Conservation (phyloP, 1,139 yeast species). For the Hansenula anomala region DNA sequence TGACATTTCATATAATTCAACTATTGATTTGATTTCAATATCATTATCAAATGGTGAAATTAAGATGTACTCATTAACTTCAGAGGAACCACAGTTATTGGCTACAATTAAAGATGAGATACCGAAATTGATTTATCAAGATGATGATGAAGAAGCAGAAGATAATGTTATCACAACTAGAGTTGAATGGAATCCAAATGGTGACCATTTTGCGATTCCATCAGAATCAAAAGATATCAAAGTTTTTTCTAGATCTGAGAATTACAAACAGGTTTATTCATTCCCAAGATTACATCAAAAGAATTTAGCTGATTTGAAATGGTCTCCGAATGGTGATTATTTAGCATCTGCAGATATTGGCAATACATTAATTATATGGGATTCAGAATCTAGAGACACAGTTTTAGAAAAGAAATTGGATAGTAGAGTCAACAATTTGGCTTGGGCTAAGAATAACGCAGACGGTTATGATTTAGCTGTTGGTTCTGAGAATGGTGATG, state of each 20-base stretch:
- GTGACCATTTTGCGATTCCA: constrained; percentile 59
- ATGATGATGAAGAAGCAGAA: constrained; percentile 24
- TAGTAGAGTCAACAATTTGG: constrained; percentile 25
- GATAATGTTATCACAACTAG: constrained; percentile 35
- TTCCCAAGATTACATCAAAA: constrained; percentile 28
- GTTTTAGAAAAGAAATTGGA: constrained; percentile 22
- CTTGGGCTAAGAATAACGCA: constrained; percentile 25
- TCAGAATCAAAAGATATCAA: constrained; percentile 33
- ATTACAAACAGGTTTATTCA: constrained; percentile 19
- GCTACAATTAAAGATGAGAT: constrained; percentile 40
- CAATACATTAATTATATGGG: constrained; percentile 54
- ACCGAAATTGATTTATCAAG: constrained; percentile 24
- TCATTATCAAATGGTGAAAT: constrained; percentile 67
- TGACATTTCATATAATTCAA: constrained; percentile 56
- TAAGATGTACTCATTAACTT: constrained; percentile 56
- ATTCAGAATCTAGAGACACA: constrained; percentile 30
- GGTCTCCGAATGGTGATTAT: constrained; percentile 57
- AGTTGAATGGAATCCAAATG: constrained; percentile 59
- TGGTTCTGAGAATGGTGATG: constrained; percentile 54
- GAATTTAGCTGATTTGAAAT: constrained; percentile 44
- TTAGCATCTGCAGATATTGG: constrained; percentile 52
- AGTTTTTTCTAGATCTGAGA: constrained; percentile 24
- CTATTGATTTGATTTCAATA: constrained; percentile 56
- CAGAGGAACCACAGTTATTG: constrained; percentile 33
- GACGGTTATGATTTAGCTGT: constrained; percentile 26